phyloP scores from a whole-genome alignment of 2,329 filamentous ascomycete genomes.

The Botrytis deweyae region DNA sequence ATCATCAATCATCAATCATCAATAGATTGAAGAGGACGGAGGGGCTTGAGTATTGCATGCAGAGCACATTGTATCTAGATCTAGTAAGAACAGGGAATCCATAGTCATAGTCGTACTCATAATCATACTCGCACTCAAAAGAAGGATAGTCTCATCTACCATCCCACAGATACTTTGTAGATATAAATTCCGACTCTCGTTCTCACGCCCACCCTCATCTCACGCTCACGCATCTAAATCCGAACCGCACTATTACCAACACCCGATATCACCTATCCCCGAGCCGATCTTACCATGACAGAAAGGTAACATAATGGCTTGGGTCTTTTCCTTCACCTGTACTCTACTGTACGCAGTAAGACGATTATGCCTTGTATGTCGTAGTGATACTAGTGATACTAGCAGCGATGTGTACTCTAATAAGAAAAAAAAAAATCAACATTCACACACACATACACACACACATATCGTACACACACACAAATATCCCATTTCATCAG shows the following conservation, averaged over 20 bases:
- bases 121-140: not conserved
- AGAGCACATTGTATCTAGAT: not conserved
- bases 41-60: not conserved
- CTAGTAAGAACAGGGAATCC: not conserved
- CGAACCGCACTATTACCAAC: not conserved
- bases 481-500: not conserved
- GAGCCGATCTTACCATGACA: not conserved
- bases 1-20: no score
- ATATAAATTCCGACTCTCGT: not conserved
- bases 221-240: not conserved
- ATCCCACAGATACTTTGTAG: not conserved
- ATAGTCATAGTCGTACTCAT: no score
- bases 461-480: no score
- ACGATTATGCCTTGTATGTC: conserved; percentile 2
- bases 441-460: no score
- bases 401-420: no score
- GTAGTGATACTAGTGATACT: not conserved
- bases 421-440: no score
- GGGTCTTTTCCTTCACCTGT: not conserved
- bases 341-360: not conserved
- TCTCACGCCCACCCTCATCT: not conserved
- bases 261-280: not conserved
- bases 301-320: not conserved
- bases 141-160: not conserved
- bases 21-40: not conserved